Percentiles rank a stretch among this genome's conserved stretches.
Evolutionary conservation across 169 alveolate species (phyloP).

Genomic region (Plasmodium fragile): DNA sequence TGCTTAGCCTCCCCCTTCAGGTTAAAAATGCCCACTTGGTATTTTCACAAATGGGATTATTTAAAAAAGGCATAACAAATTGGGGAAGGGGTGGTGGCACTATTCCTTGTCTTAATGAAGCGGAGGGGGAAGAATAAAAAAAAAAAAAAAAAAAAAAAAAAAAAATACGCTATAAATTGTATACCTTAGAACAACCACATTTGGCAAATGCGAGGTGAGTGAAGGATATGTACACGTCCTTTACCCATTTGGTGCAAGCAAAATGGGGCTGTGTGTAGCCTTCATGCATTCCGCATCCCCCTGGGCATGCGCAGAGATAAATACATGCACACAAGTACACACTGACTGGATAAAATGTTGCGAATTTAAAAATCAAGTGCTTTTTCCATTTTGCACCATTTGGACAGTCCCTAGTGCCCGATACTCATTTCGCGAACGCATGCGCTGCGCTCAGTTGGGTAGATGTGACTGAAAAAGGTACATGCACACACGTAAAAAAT

Average conservation of each 20-base stretch:
- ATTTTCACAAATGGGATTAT: constrained; percentile 1
- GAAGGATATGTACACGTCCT: neutral
- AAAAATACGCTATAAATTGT: neutral
- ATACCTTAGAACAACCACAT: constrained; percentile 1
- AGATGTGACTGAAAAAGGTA: constrained; percentile 1
- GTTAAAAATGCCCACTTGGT: neutral
- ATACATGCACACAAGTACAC: neutral
- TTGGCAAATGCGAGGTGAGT: neutral
- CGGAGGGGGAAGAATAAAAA: neutral
- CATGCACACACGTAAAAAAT: neutral
- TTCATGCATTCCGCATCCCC: neutral
- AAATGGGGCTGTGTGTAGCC: neutral
- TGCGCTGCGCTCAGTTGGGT: neutral
- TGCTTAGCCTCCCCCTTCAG: neutral
- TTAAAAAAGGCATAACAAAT: constrained; percentile 8
- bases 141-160: neutral
- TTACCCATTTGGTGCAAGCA: neutral
- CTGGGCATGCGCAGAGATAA: neutral
- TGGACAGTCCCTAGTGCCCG: neutral
- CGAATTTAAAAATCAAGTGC: neutral
- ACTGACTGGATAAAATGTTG: neutral
- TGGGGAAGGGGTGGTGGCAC: neutral
- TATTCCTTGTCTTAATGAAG: neutral
- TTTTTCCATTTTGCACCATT: neutral
- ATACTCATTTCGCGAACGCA: neutral